phyloP scores from a whole-genome alignment of 129 eudicot species.

The Erigeron canadensis region DNA sequence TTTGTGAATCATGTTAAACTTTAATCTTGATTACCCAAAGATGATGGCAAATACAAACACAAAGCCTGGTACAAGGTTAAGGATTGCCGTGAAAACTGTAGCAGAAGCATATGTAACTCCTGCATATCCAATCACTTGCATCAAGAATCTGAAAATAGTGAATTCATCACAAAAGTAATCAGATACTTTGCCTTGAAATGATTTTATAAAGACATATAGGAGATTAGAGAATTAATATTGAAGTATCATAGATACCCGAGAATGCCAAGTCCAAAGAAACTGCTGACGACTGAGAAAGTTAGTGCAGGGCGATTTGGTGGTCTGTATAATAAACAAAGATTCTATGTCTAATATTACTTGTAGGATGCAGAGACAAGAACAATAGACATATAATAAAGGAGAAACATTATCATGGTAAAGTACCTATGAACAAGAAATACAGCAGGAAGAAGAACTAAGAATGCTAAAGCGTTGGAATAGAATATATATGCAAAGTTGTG shows the following conservation, averaged over 20 bases:
- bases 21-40: slow-evolving; percentile 34
- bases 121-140: slow-evolving; percentile 50
- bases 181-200: background rate
- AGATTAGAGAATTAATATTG: background rate
- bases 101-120: slow-evolving; percentile 52
- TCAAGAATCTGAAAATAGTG: slow-evolving; percentile 35
- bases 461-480: slow-evolving; percentile 47
- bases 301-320: slow-evolving; percentile 41
- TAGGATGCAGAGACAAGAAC: background rate
- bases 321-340: slow-evolving; percentile 32
- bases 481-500: slow-evolving; percentile 26
- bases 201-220: no score
- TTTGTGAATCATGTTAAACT: background rate
- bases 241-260: slow-evolving; percentile 42
- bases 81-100: slow-evolving; percentile 49
- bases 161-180: background rate
- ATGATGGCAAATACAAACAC: slow-evolving; percentile 60
- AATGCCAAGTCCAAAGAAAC: slow-evolving; percentile 56
- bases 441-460: slow-evolving; percentile 46
- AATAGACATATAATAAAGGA: background rate
- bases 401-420: background rate
- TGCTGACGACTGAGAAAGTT: slow-evolving; percentile 27
- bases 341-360: background rate
- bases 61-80: slow-evolving; percentile 59
- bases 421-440: slow-evolving; percentile 35